Evolutionary conservation across 345 rosid species (phyloP), one percentile per base, ranked within the genome.

Genomic region (Eucalyptus guilfoylei): DNA sequence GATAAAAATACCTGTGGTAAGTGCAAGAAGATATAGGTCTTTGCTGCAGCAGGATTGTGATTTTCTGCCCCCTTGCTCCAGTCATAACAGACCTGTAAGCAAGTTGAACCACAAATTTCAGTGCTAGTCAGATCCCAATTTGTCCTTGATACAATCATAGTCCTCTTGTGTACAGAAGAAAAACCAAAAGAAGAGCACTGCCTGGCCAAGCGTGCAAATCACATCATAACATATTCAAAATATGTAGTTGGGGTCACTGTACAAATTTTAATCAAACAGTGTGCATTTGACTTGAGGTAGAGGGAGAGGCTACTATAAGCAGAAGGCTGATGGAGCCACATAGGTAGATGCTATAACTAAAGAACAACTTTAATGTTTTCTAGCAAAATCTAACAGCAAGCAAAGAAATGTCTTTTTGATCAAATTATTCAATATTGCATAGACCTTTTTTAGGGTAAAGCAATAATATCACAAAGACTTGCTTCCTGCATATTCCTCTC

Each of bases 21-120:
- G 88, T 95, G 96, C 90, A 95, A 90, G 92, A 91, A 95, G 58
- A 95, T 95, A 89, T 90, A 85, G 49, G 89, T 89, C 91, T 95
- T 95, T 40, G 96, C 96, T 1, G 95, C 93, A 87, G 95, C 91
- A 34, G 97, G 97, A 92, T 95, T 95, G 91, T 95, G 96, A 91
- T 95, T 95, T 90, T 95, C 97, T 26, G 97, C 96, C 88, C 96
- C 96, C 88, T 97, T 97, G 86, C 98, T 93, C 99, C 99, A 96
- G 95, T 97, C 99, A 52, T 97, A 96, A 88, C 99, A 95, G 28
- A 94, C 94, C 99, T 97, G 50, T 11, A 88, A 44, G 86, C 86
- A 92, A 86, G 58, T 24, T 86, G 47, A 67, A 67, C 80, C 40
- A 32, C 80, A 67, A 32, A 67, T 15, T 67, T 67, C 80, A 67